Conservation (phyloP, 495 filamentous ascomycete species). For the Wilcoxina mikolae region DNA sequence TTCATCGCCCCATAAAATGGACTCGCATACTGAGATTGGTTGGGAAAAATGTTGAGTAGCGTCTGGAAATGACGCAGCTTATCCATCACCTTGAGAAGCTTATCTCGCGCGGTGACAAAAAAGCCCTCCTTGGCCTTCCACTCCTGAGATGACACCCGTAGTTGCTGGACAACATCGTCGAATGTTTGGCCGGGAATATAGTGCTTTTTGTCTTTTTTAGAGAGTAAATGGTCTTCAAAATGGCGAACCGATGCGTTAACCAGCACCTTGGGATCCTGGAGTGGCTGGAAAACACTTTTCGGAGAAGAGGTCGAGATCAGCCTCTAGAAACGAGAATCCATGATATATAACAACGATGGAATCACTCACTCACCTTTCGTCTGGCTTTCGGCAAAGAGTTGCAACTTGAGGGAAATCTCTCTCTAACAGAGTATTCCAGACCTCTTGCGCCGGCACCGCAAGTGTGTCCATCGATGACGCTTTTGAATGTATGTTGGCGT, state of each 20-base stretch:
- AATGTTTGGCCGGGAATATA: neutral
- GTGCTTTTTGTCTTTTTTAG: conserved; percentile 1
- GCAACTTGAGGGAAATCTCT: neutral
- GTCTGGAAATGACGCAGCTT: conserved; percentile 2
- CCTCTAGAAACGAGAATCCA: no score
- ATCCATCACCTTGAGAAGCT: neutral
- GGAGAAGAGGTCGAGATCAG: no score
- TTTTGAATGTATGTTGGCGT: no score
- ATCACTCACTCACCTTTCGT: no score
- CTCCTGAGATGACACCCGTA: neutral
- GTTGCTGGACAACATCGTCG: conserved; percentile 1
- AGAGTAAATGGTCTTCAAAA: no score
- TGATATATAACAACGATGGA: no score
- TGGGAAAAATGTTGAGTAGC: conserved; percentile 1
- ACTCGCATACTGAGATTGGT: conserved; percentile 2
- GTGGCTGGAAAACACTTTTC: no score
- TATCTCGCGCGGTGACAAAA: neutral
- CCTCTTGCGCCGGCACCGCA: neutral
- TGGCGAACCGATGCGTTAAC: no score
- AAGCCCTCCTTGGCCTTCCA: conserved; percentile 3
- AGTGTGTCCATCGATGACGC: neutral
- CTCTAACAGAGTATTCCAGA: neutral
- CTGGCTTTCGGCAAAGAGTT: no score
- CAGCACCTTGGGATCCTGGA: no score
- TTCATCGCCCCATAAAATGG: conserved; percentile 4